A percentile compares a stretch with the other conserved stretches of the same genome.
phyloP scores from a whole-genome alignment of 768 basidiomycete species.

The Hygrocybe coccinea region DNA sequence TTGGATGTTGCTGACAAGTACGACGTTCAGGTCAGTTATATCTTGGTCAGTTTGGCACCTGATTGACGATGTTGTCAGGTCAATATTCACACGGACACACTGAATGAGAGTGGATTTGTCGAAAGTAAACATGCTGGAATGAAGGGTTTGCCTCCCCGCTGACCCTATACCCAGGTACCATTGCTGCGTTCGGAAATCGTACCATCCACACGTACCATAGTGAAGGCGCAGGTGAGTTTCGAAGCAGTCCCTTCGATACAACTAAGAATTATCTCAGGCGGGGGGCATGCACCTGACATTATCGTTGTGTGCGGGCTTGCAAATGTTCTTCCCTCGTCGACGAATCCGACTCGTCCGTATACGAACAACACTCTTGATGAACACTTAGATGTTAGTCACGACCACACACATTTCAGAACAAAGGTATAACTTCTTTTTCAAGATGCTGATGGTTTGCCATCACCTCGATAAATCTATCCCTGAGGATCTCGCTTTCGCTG shows the following conservation, averaged over 20 bases:
- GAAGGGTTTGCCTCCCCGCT: background rate
- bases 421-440: background rate
- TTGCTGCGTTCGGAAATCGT: constrained; percentile 80
- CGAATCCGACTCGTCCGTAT: constrained; percentile 94
- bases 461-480: constrained; percentile 88
- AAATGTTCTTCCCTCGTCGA: constrained; percentile 93
- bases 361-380: constrained; percentile 90
- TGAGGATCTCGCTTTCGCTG: constrained; percentile 93
- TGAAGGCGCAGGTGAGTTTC: constrained; percentile 78
- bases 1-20: constrained; percentile 83
- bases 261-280: constrained; percentile 43
- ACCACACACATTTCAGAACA: background rate
- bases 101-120: constrained; percentile 97
- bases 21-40: constrained; percentile 75
- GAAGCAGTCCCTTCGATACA: background rate
- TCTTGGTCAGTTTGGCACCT: background rate
- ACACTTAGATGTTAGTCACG: constrained; percentile 80
- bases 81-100: constrained; percentile 94
- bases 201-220: constrained; percentile 98
- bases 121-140: constrained; percentile 58
- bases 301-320: constrained; percentile 89
- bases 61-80: constrained; percentile 37
- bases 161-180: constrained; percentile 56
- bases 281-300: constrained; percentile 97
- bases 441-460: constrained; percentile 99